Conservation (phyloP, 305 asterid species). For the Rubia peregrina region DNA sequence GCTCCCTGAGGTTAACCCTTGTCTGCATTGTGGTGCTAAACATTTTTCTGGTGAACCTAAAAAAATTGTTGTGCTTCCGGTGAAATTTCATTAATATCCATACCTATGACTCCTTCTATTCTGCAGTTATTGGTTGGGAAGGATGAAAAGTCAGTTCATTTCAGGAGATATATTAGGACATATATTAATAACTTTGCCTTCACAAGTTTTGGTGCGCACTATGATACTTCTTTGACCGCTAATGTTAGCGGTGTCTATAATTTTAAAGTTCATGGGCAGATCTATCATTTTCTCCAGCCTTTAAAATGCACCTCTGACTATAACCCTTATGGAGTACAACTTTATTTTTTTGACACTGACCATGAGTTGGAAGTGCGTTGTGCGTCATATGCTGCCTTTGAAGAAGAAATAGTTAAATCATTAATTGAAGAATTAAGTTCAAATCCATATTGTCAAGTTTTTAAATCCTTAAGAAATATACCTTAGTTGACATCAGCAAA, state of each 20-base stretch:
- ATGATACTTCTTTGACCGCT: too few relatives aligned
- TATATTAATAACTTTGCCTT: too few relatives aligned
- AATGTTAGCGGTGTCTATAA: too few relatives aligned
- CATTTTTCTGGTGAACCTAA: not conserved
- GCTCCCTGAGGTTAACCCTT: too few relatives aligned
- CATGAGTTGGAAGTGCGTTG: not conserved
- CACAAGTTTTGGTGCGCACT: too few relatives aligned
- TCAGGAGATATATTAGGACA: too few relatives aligned
- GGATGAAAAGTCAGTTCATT: too few relatives aligned
- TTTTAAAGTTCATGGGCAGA: too few relatives aligned
- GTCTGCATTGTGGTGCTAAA: not conserved
- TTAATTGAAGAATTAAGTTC: not conserved
- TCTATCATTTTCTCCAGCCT: too few relatives aligned
- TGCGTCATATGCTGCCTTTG: not conserved
- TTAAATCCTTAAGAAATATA: not conserved
- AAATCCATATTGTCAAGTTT: not conserved
- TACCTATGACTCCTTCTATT: not conserved
- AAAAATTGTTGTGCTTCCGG: not conserved
- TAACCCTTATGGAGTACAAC: not conserved
- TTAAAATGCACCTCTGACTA: too few relatives aligned
- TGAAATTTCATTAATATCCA: not conserved
- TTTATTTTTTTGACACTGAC: not conserved
- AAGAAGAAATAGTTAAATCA: not conserved
- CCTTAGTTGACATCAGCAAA: not conserved
- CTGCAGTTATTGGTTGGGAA: fast-evolving